Percentiles rank a stretch among this genome's conserved stretches.
Conservation (phyloP, 1,284 basidiomycete species). For the Fomitopsis schrenkii region DNA sequence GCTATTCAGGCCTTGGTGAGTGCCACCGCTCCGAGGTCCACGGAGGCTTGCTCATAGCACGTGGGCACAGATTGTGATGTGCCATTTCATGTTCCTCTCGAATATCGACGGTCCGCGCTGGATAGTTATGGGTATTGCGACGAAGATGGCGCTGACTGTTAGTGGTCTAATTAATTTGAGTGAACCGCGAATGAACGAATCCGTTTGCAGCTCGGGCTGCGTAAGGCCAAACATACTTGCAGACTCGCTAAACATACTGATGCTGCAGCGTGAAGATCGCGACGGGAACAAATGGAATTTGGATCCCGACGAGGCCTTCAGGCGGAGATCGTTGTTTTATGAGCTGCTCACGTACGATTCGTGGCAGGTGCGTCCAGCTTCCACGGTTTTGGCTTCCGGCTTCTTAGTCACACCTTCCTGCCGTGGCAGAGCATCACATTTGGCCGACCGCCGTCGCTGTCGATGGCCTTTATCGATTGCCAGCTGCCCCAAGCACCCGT, state of each 20-base stretch:
- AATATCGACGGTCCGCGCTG: constrained; percentile 64
- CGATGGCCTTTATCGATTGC: constrained; percentile 55
- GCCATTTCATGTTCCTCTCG: constrained; percentile 65
- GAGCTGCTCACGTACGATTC: constrained; percentile 66
- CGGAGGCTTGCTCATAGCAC: constrained; percentile 24
- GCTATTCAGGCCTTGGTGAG: constrained; percentile 63
- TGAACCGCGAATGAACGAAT: background rate
- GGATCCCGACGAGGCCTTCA: constrained; percentile 51
- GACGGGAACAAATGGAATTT: constrained; percentile 69
- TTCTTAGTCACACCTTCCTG: constrained; percentile 5
- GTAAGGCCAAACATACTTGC: constrained; percentile 35
- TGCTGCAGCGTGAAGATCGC: constrained; percentile 40
- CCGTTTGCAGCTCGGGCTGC: constrained; percentile 51
- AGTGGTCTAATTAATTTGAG: constrained; percentile 27
- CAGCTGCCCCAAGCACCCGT: constrained; percentile 47
- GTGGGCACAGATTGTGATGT: constrained; percentile 55
- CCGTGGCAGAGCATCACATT: constrained; percentile 58
- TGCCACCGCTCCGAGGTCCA: constrained; percentile 24
- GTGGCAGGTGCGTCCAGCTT: constrained; percentile 50
- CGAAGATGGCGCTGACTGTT: constrained; percentile 66
- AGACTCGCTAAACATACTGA: background rate
- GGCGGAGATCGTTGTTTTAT: constrained; percentile 58
- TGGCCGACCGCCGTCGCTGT: constrained; percentile 63
- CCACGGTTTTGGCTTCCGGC: background rate
- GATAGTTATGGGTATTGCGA: constrained; percentile 64